Evolutionary conservation across 2,329 filamentous ascomycete genomes (phyloP).

Genomic region (Elsinoe fawcettii): DNA sequence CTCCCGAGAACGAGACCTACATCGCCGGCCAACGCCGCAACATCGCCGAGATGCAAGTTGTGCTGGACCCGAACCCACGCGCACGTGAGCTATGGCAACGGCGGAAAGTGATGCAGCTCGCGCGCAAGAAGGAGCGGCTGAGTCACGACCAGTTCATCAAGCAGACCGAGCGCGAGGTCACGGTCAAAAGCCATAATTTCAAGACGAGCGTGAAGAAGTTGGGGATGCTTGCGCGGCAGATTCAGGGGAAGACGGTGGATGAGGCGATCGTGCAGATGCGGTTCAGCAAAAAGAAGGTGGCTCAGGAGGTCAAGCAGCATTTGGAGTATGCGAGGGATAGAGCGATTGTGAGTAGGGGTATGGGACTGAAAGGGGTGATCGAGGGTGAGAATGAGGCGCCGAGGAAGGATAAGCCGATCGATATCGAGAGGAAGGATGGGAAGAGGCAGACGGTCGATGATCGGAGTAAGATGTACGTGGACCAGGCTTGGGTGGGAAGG

Average conservation of each 20-base stretch:
- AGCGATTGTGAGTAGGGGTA: conserved; percentile 71
- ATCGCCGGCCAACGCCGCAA: conserved; percentile 31
- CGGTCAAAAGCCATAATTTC: conserved; percentile 61
- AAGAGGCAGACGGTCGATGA: conserved; percentile 63
- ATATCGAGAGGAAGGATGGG: conserved; percentile 68
- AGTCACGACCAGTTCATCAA: conserved; percentile 59
- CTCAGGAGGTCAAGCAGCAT: conserved; percentile 69
- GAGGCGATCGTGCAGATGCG: conserved; percentile 93
- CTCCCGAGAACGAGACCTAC: conserved; percentile 14
- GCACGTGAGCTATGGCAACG: conserved; percentile 69
- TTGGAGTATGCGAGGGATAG: conserved; percentile 73
- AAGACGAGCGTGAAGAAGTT: conserved; percentile 91
- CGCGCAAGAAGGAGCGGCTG: conserved; percentile 60
- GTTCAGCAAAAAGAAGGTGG: conserved; percentile 89
- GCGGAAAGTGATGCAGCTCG: conserved; percentile 71
- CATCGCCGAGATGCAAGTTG: conserved; percentile 50
- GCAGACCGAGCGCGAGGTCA: conserved; percentile 53
- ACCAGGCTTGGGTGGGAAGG: conserved; percentile 85
- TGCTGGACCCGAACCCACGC: conserved; percentile 67
- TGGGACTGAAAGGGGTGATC: conserved; percentile 56
- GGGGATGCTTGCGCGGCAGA: conserved; percentile 74
- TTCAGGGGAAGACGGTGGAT: conserved; percentile 85
- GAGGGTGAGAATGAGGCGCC: conserved; percentile 20
- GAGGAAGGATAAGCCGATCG: conserved; percentile 34
- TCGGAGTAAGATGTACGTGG: conserved; percentile 77